phyloP scores from a whole-genome alignment of 2,329 filamentous ascomycete species.

The Penicillium sp. region DNA sequence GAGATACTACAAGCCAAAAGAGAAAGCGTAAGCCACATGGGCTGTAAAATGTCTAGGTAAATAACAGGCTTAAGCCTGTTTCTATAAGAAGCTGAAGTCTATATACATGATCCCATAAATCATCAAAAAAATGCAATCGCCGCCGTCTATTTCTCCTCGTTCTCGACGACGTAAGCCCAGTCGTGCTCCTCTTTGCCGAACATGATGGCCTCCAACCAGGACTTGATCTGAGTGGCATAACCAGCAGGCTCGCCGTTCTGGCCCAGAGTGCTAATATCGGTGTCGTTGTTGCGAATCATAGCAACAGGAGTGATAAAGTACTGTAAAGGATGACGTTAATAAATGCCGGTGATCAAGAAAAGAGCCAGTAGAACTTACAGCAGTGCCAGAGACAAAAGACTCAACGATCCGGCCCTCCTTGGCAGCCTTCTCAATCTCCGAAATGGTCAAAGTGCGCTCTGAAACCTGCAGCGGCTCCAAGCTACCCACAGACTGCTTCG shows the following conservation, averaged over 20 bases:
- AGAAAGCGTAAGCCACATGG: not conserved
- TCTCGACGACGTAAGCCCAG: constrained; percentile 68
- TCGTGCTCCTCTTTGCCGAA: constrained; percentile 66
- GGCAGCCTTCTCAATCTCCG: constrained; percentile 69
- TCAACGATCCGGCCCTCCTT: constrained; percentile 76
- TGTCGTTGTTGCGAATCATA: constrained; percentile 64
- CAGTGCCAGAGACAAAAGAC: constrained; percentile 83
- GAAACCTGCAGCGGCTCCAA: constrained; percentile 76
- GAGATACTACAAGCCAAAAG: not conserved
- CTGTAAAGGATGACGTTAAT: constrained; percentile 37
- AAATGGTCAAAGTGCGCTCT: constrained; percentile 79
- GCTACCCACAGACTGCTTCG: constrained; percentile 37
- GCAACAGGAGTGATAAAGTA: constrained; percentile 70
- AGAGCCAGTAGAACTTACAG: constrained; percentile 58
- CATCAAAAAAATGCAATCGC: constrained; percentile 2
- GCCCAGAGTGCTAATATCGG: constrained; percentile 56
- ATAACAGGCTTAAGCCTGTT: not conserved
- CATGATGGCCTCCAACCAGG: constrained; percentile 70
- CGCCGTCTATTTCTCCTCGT: constrained; percentile 46
- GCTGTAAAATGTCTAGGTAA: not conserved
- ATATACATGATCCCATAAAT: constrained; percentile 8
- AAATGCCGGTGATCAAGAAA: not conserved
- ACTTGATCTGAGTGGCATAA: constrained; percentile 55
- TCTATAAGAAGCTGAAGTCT: constrained; percentile 7
- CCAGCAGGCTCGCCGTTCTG: constrained; percentile 30